These are phyloP conservation scores for Chionographis japonica DNA, from an alignment of 106 monocot genomes.

Conservation along the genomic window DNA sequence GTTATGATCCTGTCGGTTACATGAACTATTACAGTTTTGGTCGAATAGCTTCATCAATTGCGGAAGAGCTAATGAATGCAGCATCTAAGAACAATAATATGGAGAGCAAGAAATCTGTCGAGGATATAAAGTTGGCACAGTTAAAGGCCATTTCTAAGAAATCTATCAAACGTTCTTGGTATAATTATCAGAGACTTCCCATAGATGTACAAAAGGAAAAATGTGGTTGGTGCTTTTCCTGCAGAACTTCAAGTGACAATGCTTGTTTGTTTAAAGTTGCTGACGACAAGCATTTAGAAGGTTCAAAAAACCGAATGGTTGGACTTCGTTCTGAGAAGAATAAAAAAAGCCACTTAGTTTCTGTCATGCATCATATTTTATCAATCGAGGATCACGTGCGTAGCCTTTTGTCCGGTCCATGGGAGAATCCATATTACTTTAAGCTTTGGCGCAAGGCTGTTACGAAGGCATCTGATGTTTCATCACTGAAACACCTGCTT, in stretches of 20 bases:
- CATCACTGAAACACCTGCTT: constrained; percentile 51
- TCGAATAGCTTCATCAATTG: constrained; percentile 55
- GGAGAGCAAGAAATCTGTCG: constrained; percentile 26
- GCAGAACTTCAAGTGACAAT: constrained; percentile 36
- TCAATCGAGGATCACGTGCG: constrained; percentile 59
- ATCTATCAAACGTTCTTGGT: constrained; percentile 27
- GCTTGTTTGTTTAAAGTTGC: constrained; percentile 61
- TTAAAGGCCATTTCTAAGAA: constrained; percentile 51
- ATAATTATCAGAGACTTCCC: constrained; percentile 36
- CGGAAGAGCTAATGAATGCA: constrained; percentile 49
- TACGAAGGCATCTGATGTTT: constrained; percentile 56
- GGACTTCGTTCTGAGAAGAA: constrained; percentile 40
- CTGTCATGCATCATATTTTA: constrained; percentile 50
- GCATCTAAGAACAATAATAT: constrained; percentile 29
- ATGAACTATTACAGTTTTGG: constrained; percentile 82
- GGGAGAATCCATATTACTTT: constrained; percentile 71
- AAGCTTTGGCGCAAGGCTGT: constrained; percentile 62
- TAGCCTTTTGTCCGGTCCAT: constrained; percentile 76
- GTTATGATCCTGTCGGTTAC: constrained; percentile 47
- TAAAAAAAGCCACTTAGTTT: constrained; percentile 49
- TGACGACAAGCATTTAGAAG: constrained; percentile 36
- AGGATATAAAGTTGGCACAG: constrained; percentile 52
- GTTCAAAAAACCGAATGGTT: constrained; percentile 13
- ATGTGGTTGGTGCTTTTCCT: constrained; percentile 93
- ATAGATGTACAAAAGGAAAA: constrained; percentile 54